phyloP scores from a whole-genome alignment of 2,329 filamentous ascomycete species.

The Xylaria arbuscula region DNA sequence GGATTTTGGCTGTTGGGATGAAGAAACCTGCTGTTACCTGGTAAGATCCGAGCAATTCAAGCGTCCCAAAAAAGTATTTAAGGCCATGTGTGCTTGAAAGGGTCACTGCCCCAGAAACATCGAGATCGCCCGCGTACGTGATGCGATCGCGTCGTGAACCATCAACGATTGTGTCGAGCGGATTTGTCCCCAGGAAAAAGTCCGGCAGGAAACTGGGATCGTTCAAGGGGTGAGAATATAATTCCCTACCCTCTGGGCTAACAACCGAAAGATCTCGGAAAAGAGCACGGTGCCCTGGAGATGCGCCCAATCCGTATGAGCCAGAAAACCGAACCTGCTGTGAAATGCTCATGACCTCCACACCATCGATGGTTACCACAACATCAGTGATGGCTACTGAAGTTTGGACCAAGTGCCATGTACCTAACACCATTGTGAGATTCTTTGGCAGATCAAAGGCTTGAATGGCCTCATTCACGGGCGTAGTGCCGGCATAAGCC shows the following conservation, averaged over 20 bases:
- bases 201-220: slow-evolving; percentile 47
- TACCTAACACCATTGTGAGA: neutral
- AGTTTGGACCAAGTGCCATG: slow-evolving; percentile 25
- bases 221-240: slow-evolving; percentile 46
- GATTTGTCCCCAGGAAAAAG: slow-evolving; percentile 53
- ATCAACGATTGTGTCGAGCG: slow-evolving; percentile 49
- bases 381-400: slow-evolving; percentile 40
- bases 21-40: slow-evolving; percentile 50
- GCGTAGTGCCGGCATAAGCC: slow-evolving; percentile 34
- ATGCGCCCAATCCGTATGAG: slow-evolving; percentile 50
- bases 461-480: slow-evolving; percentile 27
- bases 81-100: slow-evolving; percentile 47
- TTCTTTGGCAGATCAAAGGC: neutral
- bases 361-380: slow-evolving; percentile 37
- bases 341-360: slow-evolving; percentile 42
- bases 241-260: slow-evolving; percentile 26
- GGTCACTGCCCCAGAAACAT: slow-evolving; percentile 45
- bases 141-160: slow-evolving; percentile 52
- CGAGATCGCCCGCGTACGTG: slow-evolving; percentile 50
- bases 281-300: slow-evolving; percentile 46
- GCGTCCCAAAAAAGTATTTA: slow-evolving; percentile 44
- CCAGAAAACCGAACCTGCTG: slow-evolving; percentile 47
- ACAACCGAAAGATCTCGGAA: slow-evolving; percentile 42
- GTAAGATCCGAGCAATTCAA: slow-evolving; percentile 49
- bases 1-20: slow-evolving; percentile 50